Evolutionary conservation across 192 early-diverging fungal genomes (phyloP).

Genomic region (Oehlia diaphana): DNA sequence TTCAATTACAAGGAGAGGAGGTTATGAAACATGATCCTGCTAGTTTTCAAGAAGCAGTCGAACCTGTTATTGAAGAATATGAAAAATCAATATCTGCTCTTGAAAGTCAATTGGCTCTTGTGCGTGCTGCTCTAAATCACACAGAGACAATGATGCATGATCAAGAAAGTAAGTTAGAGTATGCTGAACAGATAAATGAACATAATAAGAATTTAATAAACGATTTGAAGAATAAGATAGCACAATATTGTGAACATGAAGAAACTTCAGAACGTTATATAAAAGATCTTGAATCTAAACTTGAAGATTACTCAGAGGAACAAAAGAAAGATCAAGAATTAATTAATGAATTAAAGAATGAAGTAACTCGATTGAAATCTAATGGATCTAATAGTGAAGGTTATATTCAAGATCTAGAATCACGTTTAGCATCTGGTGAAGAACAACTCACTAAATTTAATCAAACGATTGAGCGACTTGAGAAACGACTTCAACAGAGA

Average conservation of each 20-base stretch:
- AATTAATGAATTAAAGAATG: not conserved
- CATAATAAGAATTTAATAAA: constrained; percentile 10
- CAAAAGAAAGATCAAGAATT: constrained; percentile 19
- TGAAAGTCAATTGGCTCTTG: constrained; percentile 58
- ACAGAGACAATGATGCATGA: constrained; percentile 56
- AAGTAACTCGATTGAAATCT: not conserved
- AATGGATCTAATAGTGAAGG: constrained; percentile 29
- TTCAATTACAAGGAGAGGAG: constrained; percentile 34
- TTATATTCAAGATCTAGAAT: constrained; percentile 34
- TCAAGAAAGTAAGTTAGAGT: constrained; percentile 52
- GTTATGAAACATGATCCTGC: not conserved
- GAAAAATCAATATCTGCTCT: constrained; percentile 61
- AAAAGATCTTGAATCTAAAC: constrained; percentile 14
- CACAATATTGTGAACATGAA: constrained; percentile 7
- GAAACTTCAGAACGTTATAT: constrained; percentile 10
- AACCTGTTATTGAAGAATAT: constrained; percentile 61
- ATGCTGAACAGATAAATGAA: constrained; percentile 20
- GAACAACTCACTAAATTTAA: not conserved
- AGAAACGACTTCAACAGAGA: constrained; percentile 7
- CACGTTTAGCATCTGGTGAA: constrained; percentile 31
- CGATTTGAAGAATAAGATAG: constrained; percentile 10
- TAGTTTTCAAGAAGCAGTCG: constrained; percentile 51
- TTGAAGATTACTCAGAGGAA: not conserved
- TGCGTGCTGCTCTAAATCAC: constrained; percentile 60
- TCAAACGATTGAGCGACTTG: constrained; percentile 6